Base-by-base conservation (phyloP, 352 stramenopile species). In the Pythium coloratum region DNA sequence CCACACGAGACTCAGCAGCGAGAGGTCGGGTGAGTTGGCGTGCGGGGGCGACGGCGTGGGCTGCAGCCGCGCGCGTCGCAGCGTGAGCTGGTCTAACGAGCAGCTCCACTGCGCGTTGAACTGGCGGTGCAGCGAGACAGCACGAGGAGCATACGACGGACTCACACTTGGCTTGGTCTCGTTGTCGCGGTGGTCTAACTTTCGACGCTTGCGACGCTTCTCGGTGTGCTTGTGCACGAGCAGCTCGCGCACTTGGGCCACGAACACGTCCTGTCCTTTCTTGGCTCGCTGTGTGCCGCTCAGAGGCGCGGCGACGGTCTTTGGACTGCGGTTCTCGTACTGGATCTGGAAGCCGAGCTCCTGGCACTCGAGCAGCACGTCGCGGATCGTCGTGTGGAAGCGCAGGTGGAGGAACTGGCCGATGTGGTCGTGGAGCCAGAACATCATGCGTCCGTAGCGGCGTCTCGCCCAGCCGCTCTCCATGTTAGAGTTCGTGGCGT, bases 391-490 rank as follows among this genome's bases (percentile, higher is more conserved):
- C 18, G 44, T 64, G 40, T 64, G 20, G 58, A 57, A 64, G 6
- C 58, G 58, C 30, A 38, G 12, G 30, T 50, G 24, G 18, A 64
- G 46, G 24, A 64, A 64, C 9, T 49, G 58, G 26, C 20, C 18
- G 7, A 64, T 49, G 58, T 64, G 58, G 58, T 64, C 58, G 58
- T 64, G 58, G 28, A 64, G 44, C 38, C 50, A 64, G 32, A 64
- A 64, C 26, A 57, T 24, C 6, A 55, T 18, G 58, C 58, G 58
- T 14, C 58, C 16, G 47, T 38, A 57, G 47, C 36, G 44, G 10
- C 58, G 58, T 13, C 30, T 28, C 42, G 54, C 46, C 40, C 33
- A n/a, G 16, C 6, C 32, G 6, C n/a, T 3, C 46, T 50, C 33
- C 3, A 33, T 6, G 6, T 58, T 32, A 1, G 30, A 16, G 6